These are phyloP conservation scores for Penicillium longicatenatum DNA, from an alignment of 495 filamentous ascomycete species.

Conservation along the genomic window DNA sequence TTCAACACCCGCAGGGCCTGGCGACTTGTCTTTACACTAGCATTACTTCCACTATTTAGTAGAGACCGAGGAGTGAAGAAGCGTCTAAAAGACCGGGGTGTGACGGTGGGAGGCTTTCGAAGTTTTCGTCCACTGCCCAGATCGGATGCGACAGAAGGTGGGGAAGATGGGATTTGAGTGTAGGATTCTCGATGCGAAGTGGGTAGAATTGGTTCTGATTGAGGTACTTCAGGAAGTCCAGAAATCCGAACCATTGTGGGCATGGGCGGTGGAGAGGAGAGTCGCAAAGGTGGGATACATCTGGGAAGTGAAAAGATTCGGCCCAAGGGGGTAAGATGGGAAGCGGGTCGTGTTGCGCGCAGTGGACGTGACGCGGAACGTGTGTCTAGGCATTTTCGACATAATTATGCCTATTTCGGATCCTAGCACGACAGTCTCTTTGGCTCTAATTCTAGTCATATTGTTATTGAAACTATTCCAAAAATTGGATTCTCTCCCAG, in stretches of 20 bases:
- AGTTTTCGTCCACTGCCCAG: conserved; percentile 42
- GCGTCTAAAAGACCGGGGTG: conserved; percentile 70
- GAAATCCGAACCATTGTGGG: conserved; percentile 39
- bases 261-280: conserved; percentile 19
- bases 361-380: conserved; percentile 28
- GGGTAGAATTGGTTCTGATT: conserved; percentile 46
- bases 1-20: conserved; percentile 72
- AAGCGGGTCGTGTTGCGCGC: conserved; percentile 28
- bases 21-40: conserved; percentile 55
- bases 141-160: conserved; percentile 50
- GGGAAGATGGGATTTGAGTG: conserved; percentile 40
- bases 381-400: conserved; percentile 15
- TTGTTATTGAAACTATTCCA: neutral
- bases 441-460: neutral
- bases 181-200: conserved; percentile 35
- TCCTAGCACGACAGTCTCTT: neutral
- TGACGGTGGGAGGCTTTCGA: conserved; percentile 59
- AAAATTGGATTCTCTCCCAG: neutral
- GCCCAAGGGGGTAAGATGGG: conserved; percentile 30
- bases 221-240: conserved; percentile 42
- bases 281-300: conserved; percentile 17
- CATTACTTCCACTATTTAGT: conserved; percentile 43
- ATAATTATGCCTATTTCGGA: neutral
- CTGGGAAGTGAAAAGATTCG: conserved; percentile 20
- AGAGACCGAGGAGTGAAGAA: conserved; percentile 79